Conservation (phyloP, 2,329 filamentous ascomycete genomes). For the Penicillium sp. region DNA sequence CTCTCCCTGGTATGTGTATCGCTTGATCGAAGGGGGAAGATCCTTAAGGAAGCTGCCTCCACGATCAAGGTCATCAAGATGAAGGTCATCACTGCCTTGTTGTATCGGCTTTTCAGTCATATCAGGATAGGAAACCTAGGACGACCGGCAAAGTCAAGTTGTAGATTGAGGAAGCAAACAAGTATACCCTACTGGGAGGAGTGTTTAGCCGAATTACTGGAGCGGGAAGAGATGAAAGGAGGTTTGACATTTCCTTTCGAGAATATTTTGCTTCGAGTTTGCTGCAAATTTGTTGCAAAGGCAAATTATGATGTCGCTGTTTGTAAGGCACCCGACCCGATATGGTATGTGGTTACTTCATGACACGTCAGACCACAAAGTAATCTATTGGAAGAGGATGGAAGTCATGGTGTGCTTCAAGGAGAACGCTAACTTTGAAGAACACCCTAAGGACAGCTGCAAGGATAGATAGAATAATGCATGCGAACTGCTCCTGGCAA, state of each 20-base stretch:
- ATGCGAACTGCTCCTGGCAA: slow-evolving; percentile 28
- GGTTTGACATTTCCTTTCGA: not conserved
- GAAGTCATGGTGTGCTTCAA: no score
- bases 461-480: slow-evolving; percentile 23
- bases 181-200: not conserved
- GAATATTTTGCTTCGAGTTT: not conserved
- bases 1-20: slow-evolving; percentile 5
- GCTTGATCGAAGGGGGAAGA: slow-evolving; percentile 6
- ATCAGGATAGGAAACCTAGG: not conserved
- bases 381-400: no score
- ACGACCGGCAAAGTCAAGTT: not conserved
- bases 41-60: slow-evolving; percentile 2
- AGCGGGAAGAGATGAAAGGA: not conserved
- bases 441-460: slow-evolving; percentile 3
- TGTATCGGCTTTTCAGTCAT: not conserved
- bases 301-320: no score
- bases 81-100: not conserved
- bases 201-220: not conserved
- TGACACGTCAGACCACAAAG: not conserved
- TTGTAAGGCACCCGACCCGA: not conserved
- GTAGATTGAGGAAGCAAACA: not conserved
- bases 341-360: not conserved
- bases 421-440: no score
- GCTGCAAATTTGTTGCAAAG: no score
- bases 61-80: not conserved